Base-by-base conservation (phyloP, 345 rosid genomes). In the Acer saccharum region DNA sequence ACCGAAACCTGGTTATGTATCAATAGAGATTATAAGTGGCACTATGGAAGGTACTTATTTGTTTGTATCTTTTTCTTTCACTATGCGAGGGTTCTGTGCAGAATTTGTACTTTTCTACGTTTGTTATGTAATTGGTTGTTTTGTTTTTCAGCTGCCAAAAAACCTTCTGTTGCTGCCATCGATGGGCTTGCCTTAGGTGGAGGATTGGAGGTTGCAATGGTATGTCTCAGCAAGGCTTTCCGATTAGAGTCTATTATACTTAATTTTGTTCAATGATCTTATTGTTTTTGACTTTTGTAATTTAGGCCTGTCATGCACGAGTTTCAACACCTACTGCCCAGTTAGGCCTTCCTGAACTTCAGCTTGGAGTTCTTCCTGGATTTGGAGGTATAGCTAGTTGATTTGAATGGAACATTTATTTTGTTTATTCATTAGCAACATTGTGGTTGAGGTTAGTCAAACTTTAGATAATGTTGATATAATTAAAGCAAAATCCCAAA, bases 111-210 rank as follows among this genome's bases (percentile, higher is more conserved):
- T 57, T 3, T 10, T 29, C 23, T 5, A 14, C 17, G 18, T 76
- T 78, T 78, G 78, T 65, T 68, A 66, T 35, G 21, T 7, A 23
- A 48, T 65, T 74, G 71, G n/a, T 80, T 21, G 29, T 20, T 76
- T 83, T 84, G 61, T 68, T 68, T 82, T 75, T 60, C 86, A 96
- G 98, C 89, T 82, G 93, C 93, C 9, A 88, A 80, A 84, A 97
- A 97, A 84, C 99, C 98, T 61, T 88, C 98, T 10, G 97, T 97
- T 27, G 99, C 99, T 88, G 99, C 99, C 69, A 91, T 97, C 79
- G 98, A 97, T 48, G 99, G 99, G 27, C 94, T 94, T 75, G 98
- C 99, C 79, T 87, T 97, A 77, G 99, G 99, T 78, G 99, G 99
- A 82, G 99, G 99, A 50, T 84, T 97, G 71, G 99, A 97, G 89